Evolutionary conservation across 2,329 filamentous ascomycete species (phyloP).

Genomic region (Cercospora sp.): DNA sequence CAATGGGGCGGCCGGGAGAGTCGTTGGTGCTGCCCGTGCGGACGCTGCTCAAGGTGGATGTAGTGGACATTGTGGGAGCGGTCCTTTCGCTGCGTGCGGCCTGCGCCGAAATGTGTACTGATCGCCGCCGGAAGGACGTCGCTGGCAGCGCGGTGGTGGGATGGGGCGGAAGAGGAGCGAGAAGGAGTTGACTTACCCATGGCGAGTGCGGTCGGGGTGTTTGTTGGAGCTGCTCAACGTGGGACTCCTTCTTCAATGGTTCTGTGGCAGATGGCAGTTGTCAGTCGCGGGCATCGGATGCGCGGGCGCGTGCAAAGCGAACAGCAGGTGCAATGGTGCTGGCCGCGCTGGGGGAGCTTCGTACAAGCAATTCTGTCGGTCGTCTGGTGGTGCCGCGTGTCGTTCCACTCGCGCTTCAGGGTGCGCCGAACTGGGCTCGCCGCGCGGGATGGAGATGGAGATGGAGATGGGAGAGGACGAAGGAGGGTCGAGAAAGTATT

Average conservation of each 20-base stretch:
- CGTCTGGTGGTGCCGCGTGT: conserved; percentile 28
- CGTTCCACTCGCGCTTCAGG: conserved; percentile 24
- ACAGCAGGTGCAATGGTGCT: conserved; percentile 21
- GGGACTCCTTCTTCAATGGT: conserved; percentile 31
- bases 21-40: conserved; percentile 21
- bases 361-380: conserved; percentile 25
- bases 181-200: conserved; percentile 39
- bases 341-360: conserved; percentile 6
- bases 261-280: conserved; percentile 25
- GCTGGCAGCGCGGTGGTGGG: conserved; percentile 26
- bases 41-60: conserved; percentile 21
- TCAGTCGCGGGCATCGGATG: conserved; percentile 26
- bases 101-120: conserved; percentile 22
- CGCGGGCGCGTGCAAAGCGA: background rate
- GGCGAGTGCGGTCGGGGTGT: conserved; percentile 34
- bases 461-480: conserved; percentile 3
- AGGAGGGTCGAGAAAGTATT: conserved; percentile 23
- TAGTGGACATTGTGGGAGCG: conserved; percentile 26
- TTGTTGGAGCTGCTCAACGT: conserved; percentile 27
- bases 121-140: conserved; percentile 22
- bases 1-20: conserved; percentile 23
- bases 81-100: conserved; percentile 14
- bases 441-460: conserved; percentile 13
- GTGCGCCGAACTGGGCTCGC: conserved; percentile 14
- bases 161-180: conserved; percentile 23